Percentiles rank a stretch among this genome's conserved stretches.
These are phyloP conservation scores for Venturia nashicola DNA, from an alignment of 2,329 filamentous ascomycete genomes.

Conservation along the genomic window DNA sequence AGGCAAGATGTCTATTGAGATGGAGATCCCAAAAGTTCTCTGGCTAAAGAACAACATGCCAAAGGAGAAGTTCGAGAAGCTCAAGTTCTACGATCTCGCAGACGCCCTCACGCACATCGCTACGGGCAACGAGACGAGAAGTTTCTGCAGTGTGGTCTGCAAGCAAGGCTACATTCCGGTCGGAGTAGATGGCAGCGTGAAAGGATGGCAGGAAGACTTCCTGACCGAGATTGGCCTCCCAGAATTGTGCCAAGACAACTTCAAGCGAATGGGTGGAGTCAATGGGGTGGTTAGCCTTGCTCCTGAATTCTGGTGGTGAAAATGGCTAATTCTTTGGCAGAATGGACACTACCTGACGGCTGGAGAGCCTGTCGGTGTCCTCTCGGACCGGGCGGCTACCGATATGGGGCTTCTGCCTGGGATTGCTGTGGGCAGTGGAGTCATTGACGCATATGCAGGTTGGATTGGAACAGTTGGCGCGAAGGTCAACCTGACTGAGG, in stretches of 20 bases:
- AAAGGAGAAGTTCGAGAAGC: slow-evolving; percentile 72
- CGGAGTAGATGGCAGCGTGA: slow-evolving; percentile 93
- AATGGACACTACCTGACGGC: slow-evolving; percentile 86
- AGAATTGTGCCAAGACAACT: slow-evolving; percentile 74
- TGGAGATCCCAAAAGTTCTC: slow-evolving; percentile 97
- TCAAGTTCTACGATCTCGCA: slow-evolving; percentile 93
- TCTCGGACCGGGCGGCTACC: slow-evolving; percentile 70
- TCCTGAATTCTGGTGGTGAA: slow-evolving; percentile 4
- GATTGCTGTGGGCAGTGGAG: slow-evolving; percentile 87
- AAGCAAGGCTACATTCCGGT: slow-evolving; percentile 96
- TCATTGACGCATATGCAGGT: slow-evolving; percentile 96
- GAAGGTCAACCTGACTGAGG: slow-evolving; percentile 64
- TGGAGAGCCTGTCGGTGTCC: slow-evolving; percentile 74
- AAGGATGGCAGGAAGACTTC: slow-evolving; percentile 97
- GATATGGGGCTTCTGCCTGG: slow-evolving; percentile 78
- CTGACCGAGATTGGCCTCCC: slow-evolving; percentile 74
- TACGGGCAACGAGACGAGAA: slow-evolving; percentile 80
- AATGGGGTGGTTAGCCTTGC: slow-evolving; percentile 73
- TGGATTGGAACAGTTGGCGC: slow-evolving; percentile 99
- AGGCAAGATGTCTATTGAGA: slow-evolving; percentile 97
- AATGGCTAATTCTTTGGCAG: slow-evolving; percentile 39
- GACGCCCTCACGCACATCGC: slow-evolving; percentile 92
- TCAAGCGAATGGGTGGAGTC: slow-evolving; percentile 87
- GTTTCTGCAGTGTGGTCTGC: slow-evolving; percentile 92
- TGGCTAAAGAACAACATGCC: slow-evolving; percentile 99